Conservation (phyloP, 1,284 basidiomycete species). For the Ganoderma meredithae region DNA sequence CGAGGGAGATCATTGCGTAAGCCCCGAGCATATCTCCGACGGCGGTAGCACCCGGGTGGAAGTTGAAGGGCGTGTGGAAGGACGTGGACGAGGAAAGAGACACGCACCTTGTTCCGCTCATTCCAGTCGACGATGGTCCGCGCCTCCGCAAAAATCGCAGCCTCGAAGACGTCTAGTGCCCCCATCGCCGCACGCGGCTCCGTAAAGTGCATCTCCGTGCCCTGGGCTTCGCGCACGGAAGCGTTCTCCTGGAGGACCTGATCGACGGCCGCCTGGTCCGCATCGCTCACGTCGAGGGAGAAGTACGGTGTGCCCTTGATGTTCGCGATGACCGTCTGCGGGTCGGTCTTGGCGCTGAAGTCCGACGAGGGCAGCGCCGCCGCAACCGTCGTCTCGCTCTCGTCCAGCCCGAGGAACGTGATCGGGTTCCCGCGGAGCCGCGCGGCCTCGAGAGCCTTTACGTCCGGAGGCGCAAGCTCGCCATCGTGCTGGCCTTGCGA, state of each 20-base stretch:
- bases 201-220: constrained; percentile 60
- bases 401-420: constrained; percentile 84
- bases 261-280: constrained; percentile 54
- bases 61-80: not conserved
- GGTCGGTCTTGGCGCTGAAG: constrained; percentile 51
- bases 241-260: constrained; percentile 51
- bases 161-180: constrained; percentile 63
- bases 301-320: constrained; percentile 83
- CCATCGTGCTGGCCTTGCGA: constrained; percentile 68
- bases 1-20: constrained; percentile 20
- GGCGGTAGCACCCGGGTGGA: not conserved
- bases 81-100: not conserved
- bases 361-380: constrained; percentile 68
- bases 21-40: constrained; percentile 12
- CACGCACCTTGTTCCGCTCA: constrained; percentile 74
- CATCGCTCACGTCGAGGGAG: constrained; percentile 73
- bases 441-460: constrained; percentile 65
- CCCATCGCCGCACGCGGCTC: constrained; percentile 74
- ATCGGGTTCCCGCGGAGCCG: constrained; percentile 65
- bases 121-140: constrained; percentile 93
- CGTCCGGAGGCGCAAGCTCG: constrained; percentile 48
- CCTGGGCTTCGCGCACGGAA: constrained; percentile 41
- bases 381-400: constrained; percentile 52
- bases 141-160: constrained; percentile 78
- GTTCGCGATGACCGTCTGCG: constrained; percentile 57